Evolutionary conservation across 192 early-diverging fungal species (phyloP).

Genomic region (Piromyces finnis): DNA sequence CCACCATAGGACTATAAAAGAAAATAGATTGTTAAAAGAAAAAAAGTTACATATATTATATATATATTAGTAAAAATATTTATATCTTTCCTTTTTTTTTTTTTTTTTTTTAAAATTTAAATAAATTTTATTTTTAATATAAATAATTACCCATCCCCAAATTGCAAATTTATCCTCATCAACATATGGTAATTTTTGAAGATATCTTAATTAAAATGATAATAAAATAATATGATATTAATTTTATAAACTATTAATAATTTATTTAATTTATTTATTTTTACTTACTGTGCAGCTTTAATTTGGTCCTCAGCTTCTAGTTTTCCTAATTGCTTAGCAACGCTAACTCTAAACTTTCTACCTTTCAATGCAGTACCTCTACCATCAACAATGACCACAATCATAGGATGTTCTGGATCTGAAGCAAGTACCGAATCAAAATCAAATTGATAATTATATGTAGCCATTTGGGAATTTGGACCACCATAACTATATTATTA

Average conservation of each 20-base stretch:
- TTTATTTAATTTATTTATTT: too few species aligned
- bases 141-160: conserved; percentile 69
- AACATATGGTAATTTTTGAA: conserved; percentile 48
- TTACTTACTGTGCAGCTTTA: conserved; percentile 50
- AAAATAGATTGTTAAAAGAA: too few species aligned
- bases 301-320: conserved; percentile 76
- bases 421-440: conserved; percentile 51
- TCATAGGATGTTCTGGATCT: conserved; percentile 43
- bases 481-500: conserved; percentile 73
- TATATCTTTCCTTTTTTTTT: too few species aligned
- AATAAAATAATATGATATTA: too few species aligned
- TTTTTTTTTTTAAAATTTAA: too few species aligned
- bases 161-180: conserved; percentile 65
- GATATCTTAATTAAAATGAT: too few species aligned
- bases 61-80: too few species aligned
- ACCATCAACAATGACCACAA: conserved; percentile 45
- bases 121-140: too few species aligned
- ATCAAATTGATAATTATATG: conserved; percentile 34
- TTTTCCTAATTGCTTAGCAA: conserved; percentile 61
- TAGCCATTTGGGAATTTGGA: conserved; percentile 69
- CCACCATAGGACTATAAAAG: conserved; percentile 89
- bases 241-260: too few species aligned
- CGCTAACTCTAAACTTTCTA: conserved; percentile 52
- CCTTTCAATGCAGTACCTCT: conserved; percentile 80
- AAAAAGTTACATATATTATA: not conserved